Base-by-base conservation (phyloP, 345 rosid genomes). In the Streptanthus diversifolius region DNA sequence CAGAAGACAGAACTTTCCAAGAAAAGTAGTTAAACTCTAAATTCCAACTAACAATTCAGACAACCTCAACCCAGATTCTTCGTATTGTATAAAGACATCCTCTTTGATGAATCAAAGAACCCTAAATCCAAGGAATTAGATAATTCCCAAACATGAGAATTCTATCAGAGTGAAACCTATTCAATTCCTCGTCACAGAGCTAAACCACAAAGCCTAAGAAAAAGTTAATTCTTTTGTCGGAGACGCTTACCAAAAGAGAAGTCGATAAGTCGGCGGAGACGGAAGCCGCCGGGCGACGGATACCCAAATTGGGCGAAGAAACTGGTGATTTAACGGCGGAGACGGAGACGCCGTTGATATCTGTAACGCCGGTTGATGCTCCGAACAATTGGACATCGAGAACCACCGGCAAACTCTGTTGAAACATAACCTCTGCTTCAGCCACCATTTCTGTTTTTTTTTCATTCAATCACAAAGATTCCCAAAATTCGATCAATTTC, bases 381-480 rank as follows among this genome's bases (percentile, higher is more conserved):
- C 70, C 51, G 35, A 85, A 83, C 64, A 65, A 65, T 17, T 55
- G 76, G 53, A 83, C 86, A 59, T 85, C 90, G 70, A 84, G 62
- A 69, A 74, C 81, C 65, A 85, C 80, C 58, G 88, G 80, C 17
- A 82, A 76, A 75, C 83, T 85, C 79, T 82, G 85, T 68, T 79
- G 84, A 55, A 81, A 72, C 76, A 80, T 80, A 64, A 85, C 71
- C 79, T 86, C 89, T 58, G 85, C 82, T 80, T 85, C 95, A 66
- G 88, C 88, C 33, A 79, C 89, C 92, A 89, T 86, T 63, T 76
- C 78, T 73, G 18, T 3, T 40, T 70, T 14, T 3, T 57, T 57
- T 51, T 8, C 63, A 53, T 4, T 59, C 14, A 61, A 59, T 44
- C 36, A 27, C 65, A 32, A 29, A 21, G 47, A 33, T n/a, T n/a